Evolutionary conservation across 2,329 filamentous ascomycete genomes (phyloP).

Genomic region (Lachnellula cervina): DNA sequence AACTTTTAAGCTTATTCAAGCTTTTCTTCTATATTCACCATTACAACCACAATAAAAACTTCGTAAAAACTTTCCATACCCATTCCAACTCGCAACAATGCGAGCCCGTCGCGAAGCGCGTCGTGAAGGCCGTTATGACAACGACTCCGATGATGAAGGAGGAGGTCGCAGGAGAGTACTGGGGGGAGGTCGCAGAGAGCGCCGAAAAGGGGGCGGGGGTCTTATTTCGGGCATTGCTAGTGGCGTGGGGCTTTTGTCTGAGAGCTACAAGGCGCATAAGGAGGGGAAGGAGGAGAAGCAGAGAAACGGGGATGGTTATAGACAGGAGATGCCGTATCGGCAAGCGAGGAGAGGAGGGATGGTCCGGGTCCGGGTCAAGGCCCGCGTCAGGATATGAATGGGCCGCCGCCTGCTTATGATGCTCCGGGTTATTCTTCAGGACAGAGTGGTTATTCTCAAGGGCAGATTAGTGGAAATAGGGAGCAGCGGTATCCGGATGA

Average conservation of each 20-base stretch:
- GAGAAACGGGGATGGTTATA: background rate
- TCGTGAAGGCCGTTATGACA: too few relatives aligned
- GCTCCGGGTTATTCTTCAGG: background rate
- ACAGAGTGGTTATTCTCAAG: background rate
- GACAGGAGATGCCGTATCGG: background rate
- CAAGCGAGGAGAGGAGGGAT: background rate
- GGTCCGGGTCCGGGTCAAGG: background rate
- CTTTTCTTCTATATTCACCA: background rate
- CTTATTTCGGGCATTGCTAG: background rate
- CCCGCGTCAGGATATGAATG: background rate
- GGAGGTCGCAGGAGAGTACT: background rate
- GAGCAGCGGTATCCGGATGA: background rate
- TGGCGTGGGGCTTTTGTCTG: constrained; percentile 8
- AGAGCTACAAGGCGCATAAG: background rate
- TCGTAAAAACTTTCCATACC: background rate
- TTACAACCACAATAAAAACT: background rate
- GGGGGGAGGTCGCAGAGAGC: background rate
- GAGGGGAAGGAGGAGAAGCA: background rate
- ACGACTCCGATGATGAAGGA: background rate
- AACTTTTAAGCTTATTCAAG: background rate
- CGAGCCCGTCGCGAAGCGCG: background rate
- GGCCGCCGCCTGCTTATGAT: background rate
- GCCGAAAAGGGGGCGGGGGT: background rate
- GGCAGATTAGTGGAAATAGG: background rate
- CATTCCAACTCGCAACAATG: background rate